phyloP scores from a whole-genome alignment of 1,284 basidiomycete genomes.

The Heterobasidion annosum region DNA sequence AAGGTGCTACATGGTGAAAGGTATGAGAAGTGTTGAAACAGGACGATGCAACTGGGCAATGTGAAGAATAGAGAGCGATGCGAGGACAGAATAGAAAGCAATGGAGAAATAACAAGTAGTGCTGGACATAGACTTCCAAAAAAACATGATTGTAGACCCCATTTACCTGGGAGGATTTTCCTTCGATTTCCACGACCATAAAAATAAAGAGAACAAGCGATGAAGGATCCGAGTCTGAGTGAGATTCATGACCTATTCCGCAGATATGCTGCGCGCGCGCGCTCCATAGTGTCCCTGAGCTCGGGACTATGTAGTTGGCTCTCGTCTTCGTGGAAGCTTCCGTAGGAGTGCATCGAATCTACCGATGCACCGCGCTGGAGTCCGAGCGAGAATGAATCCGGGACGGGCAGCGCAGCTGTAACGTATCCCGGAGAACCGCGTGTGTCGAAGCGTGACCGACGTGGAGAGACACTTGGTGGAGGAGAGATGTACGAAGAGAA shows the following conservation, averaged over 20 bases:
- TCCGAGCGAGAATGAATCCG: slow-evolving; percentile 4
- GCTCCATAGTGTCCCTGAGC: slow-evolving; percentile 54
- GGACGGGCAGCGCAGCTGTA: slow-evolving; percentile 8
- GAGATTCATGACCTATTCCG: slow-evolving; percentile 8
- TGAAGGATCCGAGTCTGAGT: background rate
- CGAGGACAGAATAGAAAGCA: background rate
- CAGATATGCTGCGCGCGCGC: slow-evolving; percentile 37
- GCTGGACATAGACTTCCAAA: background rate
- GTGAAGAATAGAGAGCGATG: background rate
- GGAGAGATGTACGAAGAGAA: slow-evolving; percentile 21
- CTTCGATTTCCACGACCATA: background rate
- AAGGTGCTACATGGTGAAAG: slow-evolving; percentile 5
- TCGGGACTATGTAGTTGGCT: slow-evolving; percentile 46
- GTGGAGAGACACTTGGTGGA: slow-evolving; percentile 21
- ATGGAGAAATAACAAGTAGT: background rate
- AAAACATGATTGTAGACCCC: background rate
- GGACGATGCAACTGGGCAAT: background rate
- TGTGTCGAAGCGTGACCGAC: slow-evolving; percentile 20
- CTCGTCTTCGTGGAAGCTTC: slow-evolving; percentile 27
- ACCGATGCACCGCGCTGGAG: slow-evolving; percentile 16
- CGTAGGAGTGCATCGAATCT: slow-evolving; percentile 20
- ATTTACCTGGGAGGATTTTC: background rate
- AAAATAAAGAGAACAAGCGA: background rate
- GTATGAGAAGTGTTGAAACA: background rate
- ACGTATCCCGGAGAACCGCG: slow-evolving; percentile 13